Evolutionary conservation across 352 stramenopile genomes (phyloP), one percentile per base, ranked within the genome.

Genomic region (Thraustotheca clavata): DNA sequence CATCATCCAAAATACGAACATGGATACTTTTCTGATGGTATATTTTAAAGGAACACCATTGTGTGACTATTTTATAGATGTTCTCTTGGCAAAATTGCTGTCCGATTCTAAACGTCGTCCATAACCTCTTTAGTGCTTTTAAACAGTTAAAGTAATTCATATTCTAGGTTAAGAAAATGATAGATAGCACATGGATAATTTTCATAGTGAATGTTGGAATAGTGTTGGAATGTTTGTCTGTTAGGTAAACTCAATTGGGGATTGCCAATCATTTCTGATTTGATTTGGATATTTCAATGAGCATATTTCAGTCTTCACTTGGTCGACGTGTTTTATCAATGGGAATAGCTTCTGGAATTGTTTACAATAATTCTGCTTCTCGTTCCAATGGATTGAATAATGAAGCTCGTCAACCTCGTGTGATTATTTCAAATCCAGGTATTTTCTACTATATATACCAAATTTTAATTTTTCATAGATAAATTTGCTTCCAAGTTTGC

Each of bases 401-500:
- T 18, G 43, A 52, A 31, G 57, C n/a, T 12, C 35, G 57, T 11
- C 57, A 50, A 1, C 38, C 57, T 3, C 57, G 57, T 0, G 57
- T 46, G 8, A 65, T 65, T 33, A 65, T 65, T 38, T 11, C 57
- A n/a, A 54, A 65, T 32, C 57, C 57, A 47, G 57, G 57, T 63
- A 52, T 3, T 36, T n/a, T 16, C 46, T 27, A 14, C 22, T 22
- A 8, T 16, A 20, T 40, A 18, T 20, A 36, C 9, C 39, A n/a
- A 8, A 31, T 26, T 40, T 11, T 38, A 31, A 27, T 12, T 29
- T n/a, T 47, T 46, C 31, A 20, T 55, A 87, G 83, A 88, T 35
- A 73, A 57, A 34, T 90, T 92, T 54, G 76, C 83, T 16, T 60
- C 70, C 40, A 92, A 92, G 61, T 86, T 77, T 75, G 85, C 87